Evolutionary conservation across 1,139 yeast species (phyloP), one percentile per base, ranked within the genome.

Genomic region (Geotrichum fermentans): DNA sequence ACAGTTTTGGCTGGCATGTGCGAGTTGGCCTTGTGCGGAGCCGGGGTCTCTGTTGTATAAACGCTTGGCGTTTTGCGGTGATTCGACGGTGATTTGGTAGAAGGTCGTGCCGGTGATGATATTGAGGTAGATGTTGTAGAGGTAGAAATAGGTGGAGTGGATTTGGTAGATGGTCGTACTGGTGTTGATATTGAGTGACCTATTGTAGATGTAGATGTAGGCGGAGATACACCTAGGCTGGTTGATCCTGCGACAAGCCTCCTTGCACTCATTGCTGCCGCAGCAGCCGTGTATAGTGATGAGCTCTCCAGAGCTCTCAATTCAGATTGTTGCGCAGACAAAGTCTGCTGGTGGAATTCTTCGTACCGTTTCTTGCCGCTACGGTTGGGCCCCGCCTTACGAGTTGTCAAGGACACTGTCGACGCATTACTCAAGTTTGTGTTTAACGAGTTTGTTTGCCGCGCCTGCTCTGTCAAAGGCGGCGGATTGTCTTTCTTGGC

Each of bases 321-420:
- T 18, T 47, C 51, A 24, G 40, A 22, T 17, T 44, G 40, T 26
- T 43, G 47, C 5, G 51, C 47, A 16, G 39, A 32, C 8, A 39
- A 21, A 2, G 32, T 26, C 22, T 47, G 46, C 4, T 16, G 20
- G 3, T 33, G 41, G 20, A 34, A 47, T 18, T 47, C 47, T 39
- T 47, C 43, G 16, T 33, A 22, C n/a, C 45, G 43, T 6, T 47
- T 38, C 28, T 47, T 47, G 30, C 46, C 34, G 6, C 46, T 41
- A 32, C 36, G 37, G 37, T 47, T 47, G 17, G 51, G 51, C 4
- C 47, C 51, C 7, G 41, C 30, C 26, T 47, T 47, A 13, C 43
- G 42, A 6, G 34, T 13, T 3, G n/a, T n/a, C n/a, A n/a, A n/a
- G n/a, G n/a, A n/a, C n/a, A n/a, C n/a, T 4, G n/a, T 20, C 4